Percentiles rank a stretch among this genome's conserved stretches.
Conservation (phyloP, 2,329 filamentous ascomycete species). For the Emmonsia crescens region DNA sequence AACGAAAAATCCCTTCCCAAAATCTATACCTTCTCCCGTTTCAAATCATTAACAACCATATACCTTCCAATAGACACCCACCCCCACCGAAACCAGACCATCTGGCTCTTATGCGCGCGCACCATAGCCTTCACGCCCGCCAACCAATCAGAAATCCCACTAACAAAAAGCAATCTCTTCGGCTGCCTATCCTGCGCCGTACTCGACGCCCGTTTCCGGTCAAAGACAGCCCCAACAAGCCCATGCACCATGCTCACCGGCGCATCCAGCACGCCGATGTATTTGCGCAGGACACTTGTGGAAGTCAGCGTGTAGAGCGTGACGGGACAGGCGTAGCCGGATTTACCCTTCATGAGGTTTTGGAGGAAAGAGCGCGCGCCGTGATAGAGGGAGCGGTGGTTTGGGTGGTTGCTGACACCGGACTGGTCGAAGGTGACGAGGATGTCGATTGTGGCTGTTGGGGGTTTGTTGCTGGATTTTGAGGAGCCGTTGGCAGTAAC, state of each 20-base stretch:
- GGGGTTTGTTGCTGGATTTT: slow-evolving; percentile 33
- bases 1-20: neutral
- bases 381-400: slow-evolving; percentile 81
- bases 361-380: slow-evolving; percentile 66
- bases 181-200: slow-evolving; percentile 8
- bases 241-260: slow-evolving; percentile 57
- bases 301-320: slow-evolving; percentile 75
- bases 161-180: slow-evolving; percentile 55
- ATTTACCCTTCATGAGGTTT: slow-evolving; percentile 50
- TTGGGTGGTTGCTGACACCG: slow-evolving; percentile 81
- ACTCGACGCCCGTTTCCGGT: slow-evolving; percentile 1
- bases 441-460: slow-evolving; percentile 56
- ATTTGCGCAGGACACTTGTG: slow-evolving; percentile 67
- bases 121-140: slow-evolving; percentile 80
- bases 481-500: slow-evolving; percentile 13
- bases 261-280: slow-evolving; percentile 63
- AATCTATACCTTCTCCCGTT: slow-evolving; percentile 30
- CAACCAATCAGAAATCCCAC: slow-evolving; percentile 50
- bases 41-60: slow-evolving; percentile 89
- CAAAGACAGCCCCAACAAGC: slow-evolving; percentile 29
- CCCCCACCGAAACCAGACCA: slow-evolving; percentile 96
- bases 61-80: slow-evolving; percentile 89
- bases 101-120: slow-evolving; percentile 81
- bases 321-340: slow-evolving; percentile 60
- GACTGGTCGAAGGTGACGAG: slow-evolving; percentile 80